Evolutionary conservation across 2,329 filamentous ascomycete genomes (phyloP).

Genomic region (Drechslerella dactyloides): DNA sequence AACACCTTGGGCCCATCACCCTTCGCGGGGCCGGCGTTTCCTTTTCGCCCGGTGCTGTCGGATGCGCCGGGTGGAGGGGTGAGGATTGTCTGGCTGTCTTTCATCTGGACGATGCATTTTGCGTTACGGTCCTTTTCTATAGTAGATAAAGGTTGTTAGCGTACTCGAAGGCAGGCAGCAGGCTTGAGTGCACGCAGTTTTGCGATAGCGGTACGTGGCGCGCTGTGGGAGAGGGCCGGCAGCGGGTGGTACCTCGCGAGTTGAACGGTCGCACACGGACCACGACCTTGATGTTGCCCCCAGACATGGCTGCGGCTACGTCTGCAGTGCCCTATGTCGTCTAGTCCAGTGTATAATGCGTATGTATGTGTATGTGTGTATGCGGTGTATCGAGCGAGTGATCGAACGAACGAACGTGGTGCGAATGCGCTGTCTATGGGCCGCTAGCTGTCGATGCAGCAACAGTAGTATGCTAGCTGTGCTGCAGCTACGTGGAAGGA

Average conservation of each 20-base stretch:
- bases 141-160: constrained; percentile 14
- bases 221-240: constrained; percentile 24
- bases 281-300: constrained; percentile 98
- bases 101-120: constrained; percentile 98
- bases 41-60: constrained; percentile 59
- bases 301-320: constrained; percentile 32
- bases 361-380: constrained; percentile 11
- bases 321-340: neutral
- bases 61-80: constrained; percentile 69
- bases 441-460: too few relatives aligned
- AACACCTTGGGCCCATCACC: constrained; percentile 80
- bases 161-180: neutral
- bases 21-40: constrained; percentile 69
- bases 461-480: neutral
- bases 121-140: constrained; percentile 86
- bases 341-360: neutral
- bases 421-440: neutral
- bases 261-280: constrained; percentile 97
- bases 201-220: neutral
- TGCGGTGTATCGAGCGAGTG: neutral
- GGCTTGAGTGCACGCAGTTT: neutral
- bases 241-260: constrained; percentile 72
- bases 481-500: neutral
- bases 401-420: neutral
- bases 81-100: constrained; percentile 86